Evolutionary conservation across 257 asterid genomes (phyloP).

Genomic region (Parsonsia alboflavescens): DNA sequence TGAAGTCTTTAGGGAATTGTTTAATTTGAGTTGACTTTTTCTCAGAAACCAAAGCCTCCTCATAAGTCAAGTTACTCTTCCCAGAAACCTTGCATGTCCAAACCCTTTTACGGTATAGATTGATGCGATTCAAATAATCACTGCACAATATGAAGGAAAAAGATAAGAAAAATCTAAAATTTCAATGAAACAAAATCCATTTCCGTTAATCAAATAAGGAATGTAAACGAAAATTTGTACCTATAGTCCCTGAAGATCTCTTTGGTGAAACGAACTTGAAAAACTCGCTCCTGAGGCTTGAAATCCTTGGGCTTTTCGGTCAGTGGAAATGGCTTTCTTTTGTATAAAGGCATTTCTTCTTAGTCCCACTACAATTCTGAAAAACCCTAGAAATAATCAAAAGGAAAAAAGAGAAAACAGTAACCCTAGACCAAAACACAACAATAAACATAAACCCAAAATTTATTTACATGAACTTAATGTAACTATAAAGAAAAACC

Average conservation of each 20-base stretch:
- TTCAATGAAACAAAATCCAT: not conserved
- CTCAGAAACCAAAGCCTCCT: constrained; percentile 88
- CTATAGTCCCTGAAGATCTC: constrained; percentile 81
- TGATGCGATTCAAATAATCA: constrained; percentile 73
- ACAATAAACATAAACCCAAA: not conserved
- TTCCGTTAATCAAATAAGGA: not conserved
- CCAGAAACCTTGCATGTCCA: constrained; percentile 96
- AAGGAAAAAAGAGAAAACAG: not conserved
- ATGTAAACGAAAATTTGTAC: constrained; percentile 27
- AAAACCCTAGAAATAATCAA: constrained; percentile 28
- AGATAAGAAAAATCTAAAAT: not conserved
- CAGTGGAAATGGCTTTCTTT: constrained; percentile 58
- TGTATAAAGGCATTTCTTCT: constrained; percentile 68
- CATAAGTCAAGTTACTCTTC: constrained; percentile 75
- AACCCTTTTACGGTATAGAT: constrained; percentile 60
- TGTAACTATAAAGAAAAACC: not conserved
- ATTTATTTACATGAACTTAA: not conserved
- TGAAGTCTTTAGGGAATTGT: constrained; percentile 55
- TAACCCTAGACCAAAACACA: constrained; percentile 6
- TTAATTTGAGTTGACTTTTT: constrained; percentile 53
- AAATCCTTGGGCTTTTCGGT: constrained; percentile 70
- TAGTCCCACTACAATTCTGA: constrained; percentile 25
- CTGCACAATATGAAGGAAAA: constrained; percentile 29
- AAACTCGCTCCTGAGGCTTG: constrained; percentile 67
- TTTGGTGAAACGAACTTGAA: constrained; percentile 74